These are phyloP conservation scores for Phytophthora palmivora DNA, from an alignment of 352 stramenopile genomes.

Conservation along the genomic window DNA sequence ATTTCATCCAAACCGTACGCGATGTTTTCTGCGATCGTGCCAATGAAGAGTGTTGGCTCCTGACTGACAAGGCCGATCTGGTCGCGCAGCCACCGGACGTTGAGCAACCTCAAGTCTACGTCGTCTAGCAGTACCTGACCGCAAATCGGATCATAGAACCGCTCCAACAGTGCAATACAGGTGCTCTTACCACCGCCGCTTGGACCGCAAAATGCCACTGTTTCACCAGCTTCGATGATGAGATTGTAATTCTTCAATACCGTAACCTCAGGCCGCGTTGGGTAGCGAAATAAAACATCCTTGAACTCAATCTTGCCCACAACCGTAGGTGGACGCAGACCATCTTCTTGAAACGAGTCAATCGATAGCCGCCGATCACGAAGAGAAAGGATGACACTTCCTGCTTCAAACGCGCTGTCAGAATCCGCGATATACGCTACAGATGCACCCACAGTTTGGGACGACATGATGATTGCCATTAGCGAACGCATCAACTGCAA, in stretches of 20 bases:
- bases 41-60: slow-evolving; percentile 24
- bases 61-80: slow-evolving; percentile 38
- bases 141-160: slow-evolving; percentile 51
- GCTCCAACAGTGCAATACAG: slow-evolving; percentile 44
- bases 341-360: slow-evolving; percentile 34
- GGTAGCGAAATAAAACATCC: slow-evolving; percentile 48
- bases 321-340: slow-evolving; percentile 19
- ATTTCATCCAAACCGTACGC: slow-evolving; percentile 58
- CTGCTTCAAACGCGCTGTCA: slow-evolving; percentile 45
- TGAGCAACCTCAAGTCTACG: slow-evolving; percentile 39
- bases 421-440: slow-evolving; percentile 36
- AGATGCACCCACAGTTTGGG: slow-evolving; percentile 41
- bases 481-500: slow-evolving; percentile 52
- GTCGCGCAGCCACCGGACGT: slow-evolving; percentile 39
- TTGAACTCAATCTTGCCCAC: slow-evolving; percentile 43
- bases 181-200: slow-evolving; percentile 52
- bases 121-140: slow-evolving; percentile 42
- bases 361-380: slow-evolving; percentile 25
- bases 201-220: slow-evolving; percentile 47
- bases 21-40: slow-evolving; percentile 37
- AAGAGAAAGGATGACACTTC: slow-evolving; percentile 27
- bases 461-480: slow-evolving; percentile 63
- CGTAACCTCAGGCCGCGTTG: slow-evolving; percentile 40
- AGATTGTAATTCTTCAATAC: slow-evolving; percentile 44
- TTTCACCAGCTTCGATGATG: slow-evolving; percentile 40